These are phyloP conservation scores for Komagataella populi DNA, from an alignment of 805 yeast species.

Conservation along the genomic window DNA sequence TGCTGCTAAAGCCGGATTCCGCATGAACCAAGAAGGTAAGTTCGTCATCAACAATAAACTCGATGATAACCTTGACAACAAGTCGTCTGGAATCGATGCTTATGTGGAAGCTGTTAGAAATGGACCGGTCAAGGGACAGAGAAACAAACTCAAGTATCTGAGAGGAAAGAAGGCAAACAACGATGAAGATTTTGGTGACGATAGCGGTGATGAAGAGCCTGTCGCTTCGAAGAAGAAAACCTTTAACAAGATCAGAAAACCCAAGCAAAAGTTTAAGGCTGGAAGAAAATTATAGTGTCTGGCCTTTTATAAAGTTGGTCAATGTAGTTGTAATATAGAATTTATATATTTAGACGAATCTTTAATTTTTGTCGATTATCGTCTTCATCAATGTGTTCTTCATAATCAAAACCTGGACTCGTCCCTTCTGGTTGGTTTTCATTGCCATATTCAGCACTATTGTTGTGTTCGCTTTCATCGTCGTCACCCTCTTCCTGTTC, in stretches of 20 bases:
- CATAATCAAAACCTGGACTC: neutral
- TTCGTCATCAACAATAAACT: conserved; percentile 45
- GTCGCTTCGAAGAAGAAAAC: conserved; percentile 9
- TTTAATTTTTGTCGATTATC: neutral
- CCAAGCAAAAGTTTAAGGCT: conserved; percentile 38
- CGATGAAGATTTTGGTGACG: conserved; percentile 36
- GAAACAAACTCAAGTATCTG: conserved; percentile 80
- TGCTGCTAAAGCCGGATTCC: conserved; percentile 25
- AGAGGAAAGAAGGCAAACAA: conserved; percentile 40
- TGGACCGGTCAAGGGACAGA: conserved; percentile 91
- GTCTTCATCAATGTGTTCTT: neutral
- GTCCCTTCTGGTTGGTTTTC: neutral
- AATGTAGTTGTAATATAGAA: neutral
- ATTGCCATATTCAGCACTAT: neutral
- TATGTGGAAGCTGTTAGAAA: conserved; percentile 87
- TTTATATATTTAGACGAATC: neutral
- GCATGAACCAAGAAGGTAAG: conserved; percentile 48
- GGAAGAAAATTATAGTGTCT: conserved; percentile 38
- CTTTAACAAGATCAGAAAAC: conserved; percentile 13
- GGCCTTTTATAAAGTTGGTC: neutral
- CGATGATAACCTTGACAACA: conserved; percentile 26
- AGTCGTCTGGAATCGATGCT: conserved; percentile 64
- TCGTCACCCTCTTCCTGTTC: conserved; percentile 3
- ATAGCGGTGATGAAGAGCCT: conserved; percentile 22
- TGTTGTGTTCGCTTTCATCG: neutral